Evolutionary conservation across 768 basidiomycete genomes (phyloP), one percentile per base, ranked within the genome.

Genomic region (Termitomyces bulborhizus): DNA sequence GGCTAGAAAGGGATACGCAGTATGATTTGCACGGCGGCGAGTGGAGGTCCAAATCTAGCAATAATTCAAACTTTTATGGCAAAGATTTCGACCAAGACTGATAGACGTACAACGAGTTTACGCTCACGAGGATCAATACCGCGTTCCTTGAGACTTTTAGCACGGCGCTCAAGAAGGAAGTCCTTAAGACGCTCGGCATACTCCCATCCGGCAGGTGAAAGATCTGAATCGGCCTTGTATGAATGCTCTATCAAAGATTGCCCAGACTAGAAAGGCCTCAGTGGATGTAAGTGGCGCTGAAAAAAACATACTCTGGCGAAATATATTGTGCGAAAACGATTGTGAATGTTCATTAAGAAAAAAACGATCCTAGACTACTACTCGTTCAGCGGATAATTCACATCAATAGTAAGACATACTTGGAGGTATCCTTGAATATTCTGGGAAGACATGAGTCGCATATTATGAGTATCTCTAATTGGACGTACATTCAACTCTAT

Each of bases 281-380:
- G 60, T 18, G 18, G 15, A 52, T 18, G 27, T 24, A 3, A 6
- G 15, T 39, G 9, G 31, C 32, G 39, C 0, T 13, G 24, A 5
- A 6, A 32, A 53, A 51, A 21, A 69, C 90, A 57, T 66, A 97
- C 95, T 40, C 96, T 76, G 4, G 96, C 96, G 71, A 99, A 98
- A 70, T 95, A 98, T 59, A 99, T 99, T 46, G 88, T 93, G 21
- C 96, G 80, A 66, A 86, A 90, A 59, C 81, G 79, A 65, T 94
- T 98, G 72, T 99, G 96, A 46, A 99, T 98, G 68, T 99, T 99
- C 97, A 98, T 98, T 44, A 99, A 77, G 78, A 97, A 98, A 78
- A 98, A 99, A 26, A 98, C 91, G 56, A 98, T 94, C 57, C 96
- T 77, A 2, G 93, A 93, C 86, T 98, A 51, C 15, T 31, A 32